Conservation (phyloP, 2,329 filamentous ascomycete genomes). For the Colletotrichum plurivorum region DNA sequence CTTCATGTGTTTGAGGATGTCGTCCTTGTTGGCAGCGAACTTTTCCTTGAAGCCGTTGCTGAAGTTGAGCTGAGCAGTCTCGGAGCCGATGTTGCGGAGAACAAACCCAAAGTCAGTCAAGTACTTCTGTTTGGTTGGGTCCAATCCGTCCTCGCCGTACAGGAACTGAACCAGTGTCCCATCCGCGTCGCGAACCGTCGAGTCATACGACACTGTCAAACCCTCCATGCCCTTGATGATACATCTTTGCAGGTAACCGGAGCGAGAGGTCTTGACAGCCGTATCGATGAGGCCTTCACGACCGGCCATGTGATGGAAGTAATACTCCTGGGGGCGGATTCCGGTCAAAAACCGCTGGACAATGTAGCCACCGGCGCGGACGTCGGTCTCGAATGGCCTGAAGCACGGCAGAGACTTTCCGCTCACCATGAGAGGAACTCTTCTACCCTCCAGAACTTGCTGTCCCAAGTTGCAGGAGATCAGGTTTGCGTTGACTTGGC, state of each 20-base stretch:
- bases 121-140: conserved; percentile 95
- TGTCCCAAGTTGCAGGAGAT: conserved; percentile 98
- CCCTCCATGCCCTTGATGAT: conserved; percentile 99
- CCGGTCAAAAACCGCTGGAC: conserved; percentile 98
- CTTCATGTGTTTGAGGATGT: conserved; percentile 85
- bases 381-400: conserved; percentile 88
- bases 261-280: conserved; percentile 97
- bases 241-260: conserved; percentile 96
- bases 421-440: conserved; percentile 97
- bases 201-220: conserved; percentile 91
- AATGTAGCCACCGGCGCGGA: conserved; percentile 93
- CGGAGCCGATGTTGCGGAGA: conserved; percentile 85
- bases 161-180: conserved; percentile 95
- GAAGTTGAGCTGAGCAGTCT: conserved; percentile 83
- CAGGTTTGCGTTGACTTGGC: conserved; percentile 92
- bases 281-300: conserved; percentile 99
- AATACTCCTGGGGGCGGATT: conserved; percentile 97
- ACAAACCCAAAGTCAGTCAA: conserved; percentile 92
- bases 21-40: conserved; percentile 66
- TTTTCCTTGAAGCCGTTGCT: conserved; percentile 61
- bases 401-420: conserved; percentile 97
- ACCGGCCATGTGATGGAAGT: conserved; percentile 99
- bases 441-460: conserved; percentile 93
- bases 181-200: conserved; percentile 93
- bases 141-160: conserved; percentile 95